Conservation (phyloP, 2,329 filamentous ascomycete species). For the Alternaria sp. region DNA sequence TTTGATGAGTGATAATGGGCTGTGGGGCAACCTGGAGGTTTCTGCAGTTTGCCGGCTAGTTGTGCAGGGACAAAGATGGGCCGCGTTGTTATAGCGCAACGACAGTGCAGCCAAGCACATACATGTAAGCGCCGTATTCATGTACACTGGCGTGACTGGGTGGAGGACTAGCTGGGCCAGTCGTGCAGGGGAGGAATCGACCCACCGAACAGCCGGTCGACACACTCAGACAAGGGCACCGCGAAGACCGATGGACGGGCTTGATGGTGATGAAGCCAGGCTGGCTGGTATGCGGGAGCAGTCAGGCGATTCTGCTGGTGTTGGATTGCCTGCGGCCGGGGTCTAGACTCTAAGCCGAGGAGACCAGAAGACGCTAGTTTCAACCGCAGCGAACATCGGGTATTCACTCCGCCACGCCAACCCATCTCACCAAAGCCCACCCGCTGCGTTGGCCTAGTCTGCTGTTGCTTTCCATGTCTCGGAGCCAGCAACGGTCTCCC, state of each 20-base stretch:
- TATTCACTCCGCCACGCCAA: conserved; percentile 16
- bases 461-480: background rate
- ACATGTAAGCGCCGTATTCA: conserved; percentile 1
- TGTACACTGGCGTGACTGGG: conserved; percentile 4
- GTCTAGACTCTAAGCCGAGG: conserved; percentile 16
- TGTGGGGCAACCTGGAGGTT: background rate
- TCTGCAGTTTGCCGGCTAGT: background rate
- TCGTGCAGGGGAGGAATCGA: background rate
- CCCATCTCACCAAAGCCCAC: conserved; percentile 9
- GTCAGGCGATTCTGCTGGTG: conserved; percentile 13
- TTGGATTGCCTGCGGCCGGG: conserved; percentile 11
- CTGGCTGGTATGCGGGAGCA: conserved; percentile 5
- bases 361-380: conserved; percentile 14
- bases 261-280: background rate
- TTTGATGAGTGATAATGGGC: background rate
- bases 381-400: conserved; percentile 21
- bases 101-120: background rate
- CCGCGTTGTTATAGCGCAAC: background rate
- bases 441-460: background rate
- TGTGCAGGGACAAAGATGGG: conserved; percentile 1
- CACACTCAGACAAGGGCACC: background rate
- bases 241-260: conserved; percentile 2
- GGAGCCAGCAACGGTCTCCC: conserved; percentile 2
- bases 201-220: conserved; percentile 2
- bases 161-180: conserved; percentile 8